A percentile compares a stretch with the other conserved stretches of the same genome.
These are phyloP conservation scores for Metroxylon sagu DNA, from an alignment of 176 grass and related monocot genomes.

Conservation along the genomic window DNA sequence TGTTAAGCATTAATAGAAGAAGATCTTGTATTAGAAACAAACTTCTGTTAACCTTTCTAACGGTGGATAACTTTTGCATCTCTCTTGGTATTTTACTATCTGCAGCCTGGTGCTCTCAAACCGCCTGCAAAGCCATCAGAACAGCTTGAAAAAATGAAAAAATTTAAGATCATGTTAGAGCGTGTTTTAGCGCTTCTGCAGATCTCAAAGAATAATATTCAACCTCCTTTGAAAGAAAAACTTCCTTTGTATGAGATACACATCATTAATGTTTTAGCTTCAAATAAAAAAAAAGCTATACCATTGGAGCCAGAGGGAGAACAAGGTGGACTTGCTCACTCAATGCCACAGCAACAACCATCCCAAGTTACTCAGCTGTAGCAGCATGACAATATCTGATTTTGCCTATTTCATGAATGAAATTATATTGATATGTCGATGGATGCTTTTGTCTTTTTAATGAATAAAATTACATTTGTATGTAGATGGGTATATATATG, in stretches of 20 bases:
- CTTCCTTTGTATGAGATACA: constrained; percentile 49
- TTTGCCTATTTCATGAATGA: no score
- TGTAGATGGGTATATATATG: no score
- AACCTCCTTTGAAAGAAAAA: constrained; percentile 39
- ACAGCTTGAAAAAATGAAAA: constrained; percentile 58
- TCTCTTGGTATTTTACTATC: not conserved
- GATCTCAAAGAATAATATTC: constrained; percentile 37
- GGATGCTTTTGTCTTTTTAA: no score
- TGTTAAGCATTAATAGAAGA: not conserved
- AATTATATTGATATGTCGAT: no score
- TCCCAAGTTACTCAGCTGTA: constrained; percentile 33
- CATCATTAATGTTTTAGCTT: constrained; percentile 42
- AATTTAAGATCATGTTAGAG: constrained; percentile 43
- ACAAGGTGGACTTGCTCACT: constrained; percentile 37
- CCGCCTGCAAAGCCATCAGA: constrained; percentile 34
- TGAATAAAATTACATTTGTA: no score
- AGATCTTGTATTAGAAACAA: not conserved
- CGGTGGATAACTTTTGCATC: no score
- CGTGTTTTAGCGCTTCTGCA: constrained; percentile 38
- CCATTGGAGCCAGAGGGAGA: constrained; percentile 28
- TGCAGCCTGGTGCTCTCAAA: constrained; percentile 33
- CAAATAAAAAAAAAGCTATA: constrained; percentile 38
- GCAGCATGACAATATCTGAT: constrained; percentile 38
- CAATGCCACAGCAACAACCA: constrained; percentile 37
- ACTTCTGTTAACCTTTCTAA: not conserved